phyloP scores from a whole-genome alignment of 169 alveolate species.

The Plasmodium malariae region DNA sequence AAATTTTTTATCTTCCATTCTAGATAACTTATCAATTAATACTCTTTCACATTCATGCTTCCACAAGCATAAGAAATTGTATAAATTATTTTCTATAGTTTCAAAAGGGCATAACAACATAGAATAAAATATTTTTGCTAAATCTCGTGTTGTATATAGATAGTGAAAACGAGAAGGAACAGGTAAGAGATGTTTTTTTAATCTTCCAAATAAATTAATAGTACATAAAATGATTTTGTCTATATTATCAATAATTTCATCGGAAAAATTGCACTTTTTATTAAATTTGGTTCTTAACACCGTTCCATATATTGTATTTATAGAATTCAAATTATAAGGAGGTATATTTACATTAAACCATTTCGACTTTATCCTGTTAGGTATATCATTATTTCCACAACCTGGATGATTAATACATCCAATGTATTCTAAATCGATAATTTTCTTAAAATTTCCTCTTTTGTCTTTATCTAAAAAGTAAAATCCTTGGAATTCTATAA shows the following conservation, averaged over 20 bases:
- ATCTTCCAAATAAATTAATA: conserved; percentile 91
- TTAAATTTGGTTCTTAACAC: conserved; percentile 93
- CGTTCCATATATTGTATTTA: conserved; percentile 96
- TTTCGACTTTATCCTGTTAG: conserved; percentile 95
- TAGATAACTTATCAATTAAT: conserved; percentile 95
- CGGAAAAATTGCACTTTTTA: conserved; percentile 89
- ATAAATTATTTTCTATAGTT: conserved; percentile 83
- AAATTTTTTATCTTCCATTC: conserved; percentile 91
- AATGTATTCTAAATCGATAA: conserved; percentile 92
- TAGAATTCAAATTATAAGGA: conserved; percentile 93
- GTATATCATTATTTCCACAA: conserved; percentile 98
- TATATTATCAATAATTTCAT: conserved; percentile 87
- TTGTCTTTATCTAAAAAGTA: conserved; percentile 95
- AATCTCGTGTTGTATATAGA: conserved; percentile 96
- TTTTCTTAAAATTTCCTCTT: conserved; percentile 94
- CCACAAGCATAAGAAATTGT: conserved; percentile 95
- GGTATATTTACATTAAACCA: conserved; percentile 96
- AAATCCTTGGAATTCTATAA: conserved; percentile 95
- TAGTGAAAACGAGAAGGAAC: conserved; percentile 97
- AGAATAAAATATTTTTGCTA: conserved; percentile 97
- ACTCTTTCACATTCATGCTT: conserved; percentile 97
- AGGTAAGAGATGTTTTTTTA: conserved; percentile 78
- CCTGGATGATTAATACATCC: conserved; percentile 98
- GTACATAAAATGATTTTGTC: conserved; percentile 92
- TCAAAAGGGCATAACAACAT: conserved; percentile 83